Conservation (phyloP, 2,329 filamentous ascomycete species). For the Sclerotinia trifoliorum region DNA sequence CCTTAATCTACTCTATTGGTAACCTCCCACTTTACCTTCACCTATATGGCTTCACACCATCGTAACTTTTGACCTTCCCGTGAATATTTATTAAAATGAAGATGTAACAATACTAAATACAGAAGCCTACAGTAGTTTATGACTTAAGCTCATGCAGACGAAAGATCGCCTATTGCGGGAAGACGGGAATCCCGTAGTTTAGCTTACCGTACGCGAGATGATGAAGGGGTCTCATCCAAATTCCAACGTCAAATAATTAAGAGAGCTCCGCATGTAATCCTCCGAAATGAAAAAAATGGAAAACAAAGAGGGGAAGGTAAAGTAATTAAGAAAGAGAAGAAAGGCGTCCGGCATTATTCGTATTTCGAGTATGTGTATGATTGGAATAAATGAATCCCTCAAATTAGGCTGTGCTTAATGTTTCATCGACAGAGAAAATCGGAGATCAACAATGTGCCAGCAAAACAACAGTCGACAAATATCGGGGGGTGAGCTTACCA, state of each 20-base stretch:
- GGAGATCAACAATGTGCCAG: background rate
- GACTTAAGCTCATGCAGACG: slow-evolving; percentile 20
- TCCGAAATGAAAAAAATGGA: background rate
- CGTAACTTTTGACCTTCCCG: background rate
- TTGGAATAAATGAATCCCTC: background rate
- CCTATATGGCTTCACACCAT: background rate
- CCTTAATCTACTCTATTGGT: background rate
- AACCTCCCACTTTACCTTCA: background rate
- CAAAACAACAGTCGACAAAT: background rate
- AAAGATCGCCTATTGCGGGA: slow-evolving; percentile 17
- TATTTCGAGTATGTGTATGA: slow-evolving; percentile 6
- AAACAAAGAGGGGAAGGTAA: background rate
- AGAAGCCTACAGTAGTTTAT: background rate
- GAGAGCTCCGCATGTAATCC: slow-evolving; percentile 14
- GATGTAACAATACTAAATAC: background rate
- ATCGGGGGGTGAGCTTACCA: background rate
- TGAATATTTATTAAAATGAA: background rate
- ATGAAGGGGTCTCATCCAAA: slow-evolving; percentile 23
- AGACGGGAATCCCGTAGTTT: slow-evolving; percentile 29
- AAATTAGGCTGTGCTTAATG: slow-evolving; percentile 7
- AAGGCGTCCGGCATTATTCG: background rate
- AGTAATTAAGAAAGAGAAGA: background rate
- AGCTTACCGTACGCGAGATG: slow-evolving; percentile 22
- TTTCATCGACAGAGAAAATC: background rate
- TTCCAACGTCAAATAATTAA: slow-evolving; percentile 9